Conservation (phyloP, 805 yeast species). For the Kazachstania taianensis region DNA sequence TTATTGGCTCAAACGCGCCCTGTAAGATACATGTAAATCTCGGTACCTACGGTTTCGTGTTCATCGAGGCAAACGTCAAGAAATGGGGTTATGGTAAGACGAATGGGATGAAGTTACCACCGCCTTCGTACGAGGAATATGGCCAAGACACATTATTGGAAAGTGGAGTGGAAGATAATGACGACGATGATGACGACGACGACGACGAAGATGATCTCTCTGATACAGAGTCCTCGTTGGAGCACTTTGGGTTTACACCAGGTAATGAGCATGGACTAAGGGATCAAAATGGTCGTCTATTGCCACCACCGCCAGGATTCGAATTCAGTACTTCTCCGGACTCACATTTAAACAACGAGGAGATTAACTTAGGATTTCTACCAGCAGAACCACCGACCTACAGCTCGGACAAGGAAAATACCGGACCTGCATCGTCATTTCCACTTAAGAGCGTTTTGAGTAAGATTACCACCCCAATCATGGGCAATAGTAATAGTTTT, state of each 20-base stretch:
- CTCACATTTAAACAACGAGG: slow-evolving; percentile 16
- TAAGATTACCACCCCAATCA: no score
- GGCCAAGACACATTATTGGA: slow-evolving; percentile 71
- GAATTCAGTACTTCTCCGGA: slow-evolving; percentile 26
- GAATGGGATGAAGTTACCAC: slow-evolving; percentile 82
- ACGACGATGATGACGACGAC: slow-evolving; percentile 4
- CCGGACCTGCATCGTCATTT: not conserved
- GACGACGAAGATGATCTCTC: slow-evolving; percentile 16
- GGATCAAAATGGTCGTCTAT: slow-evolving; percentile 20
- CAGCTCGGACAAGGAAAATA: not conserved
- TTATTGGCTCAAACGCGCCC: slow-evolving; percentile 73
- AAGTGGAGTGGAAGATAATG: slow-evolving; percentile 44
- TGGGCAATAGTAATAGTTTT: no score
- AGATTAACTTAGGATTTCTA: slow-evolving; percentile 26
- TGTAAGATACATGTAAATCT: slow-evolving; percentile 80
- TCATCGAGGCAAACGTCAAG: slow-evolving; percentile 84
- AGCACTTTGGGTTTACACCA: slow-evolving; percentile 20
- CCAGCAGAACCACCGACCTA: slow-evolving; percentile 33
- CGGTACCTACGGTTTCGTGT: slow-evolving; percentile 85
- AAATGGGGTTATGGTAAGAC: slow-evolving; percentile 94
- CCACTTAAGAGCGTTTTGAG: no score
- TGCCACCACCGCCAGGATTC: slow-evolving; percentile 32
- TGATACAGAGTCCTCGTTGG: not conserved
- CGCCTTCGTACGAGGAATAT: slow-evolving; percentile 83
- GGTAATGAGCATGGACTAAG: slow-evolving; percentile 17